A percentile compares a stretch with the other conserved stretches of the same genome.
Evolutionary conservation across 768 basidiomycete genomes (phyloP).

Genomic region (Russula griseocarnosa): DNA sequence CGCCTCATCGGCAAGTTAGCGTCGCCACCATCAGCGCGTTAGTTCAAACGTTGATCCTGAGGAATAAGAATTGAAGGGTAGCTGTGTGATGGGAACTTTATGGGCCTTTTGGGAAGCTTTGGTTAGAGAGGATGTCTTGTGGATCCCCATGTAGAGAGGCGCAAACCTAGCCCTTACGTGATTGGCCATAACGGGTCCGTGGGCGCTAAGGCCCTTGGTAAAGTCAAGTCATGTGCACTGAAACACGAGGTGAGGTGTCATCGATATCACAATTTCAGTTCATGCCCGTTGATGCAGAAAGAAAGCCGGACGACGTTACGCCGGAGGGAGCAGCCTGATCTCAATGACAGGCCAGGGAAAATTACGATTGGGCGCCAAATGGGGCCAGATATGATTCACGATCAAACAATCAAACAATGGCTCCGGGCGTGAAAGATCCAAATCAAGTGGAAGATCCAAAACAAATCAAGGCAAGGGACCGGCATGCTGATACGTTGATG

Average conservation of each 20-base stretch:
- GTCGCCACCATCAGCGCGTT: not conserved
- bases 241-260: too few species aligned
- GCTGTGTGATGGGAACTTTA: not conserved
- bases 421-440: not conserved
- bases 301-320: not conserved
- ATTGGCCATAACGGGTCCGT: not conserved
- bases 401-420: not conserved
- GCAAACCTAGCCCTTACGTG: not conserved
- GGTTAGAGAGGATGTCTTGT: not conserved
- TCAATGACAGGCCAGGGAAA: not conserved
- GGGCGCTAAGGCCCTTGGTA: not conserved
- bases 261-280: not conserved
- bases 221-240: not conserved
- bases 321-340: not conserved
- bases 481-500: not conserved
- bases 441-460: not conserved
- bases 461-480: not conserved
- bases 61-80: not conserved
- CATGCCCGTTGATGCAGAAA: not conserved
- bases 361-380: too few species aligned
- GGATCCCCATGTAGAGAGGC: not conserved
- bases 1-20: not conserved
- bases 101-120: not conserved
- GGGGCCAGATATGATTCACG: slow-evolving; percentile 4
- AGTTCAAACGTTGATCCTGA: not conserved